Base-by-base conservation (phyloP, 176 grass and related monocot species). In the Avena insularis region DNA sequence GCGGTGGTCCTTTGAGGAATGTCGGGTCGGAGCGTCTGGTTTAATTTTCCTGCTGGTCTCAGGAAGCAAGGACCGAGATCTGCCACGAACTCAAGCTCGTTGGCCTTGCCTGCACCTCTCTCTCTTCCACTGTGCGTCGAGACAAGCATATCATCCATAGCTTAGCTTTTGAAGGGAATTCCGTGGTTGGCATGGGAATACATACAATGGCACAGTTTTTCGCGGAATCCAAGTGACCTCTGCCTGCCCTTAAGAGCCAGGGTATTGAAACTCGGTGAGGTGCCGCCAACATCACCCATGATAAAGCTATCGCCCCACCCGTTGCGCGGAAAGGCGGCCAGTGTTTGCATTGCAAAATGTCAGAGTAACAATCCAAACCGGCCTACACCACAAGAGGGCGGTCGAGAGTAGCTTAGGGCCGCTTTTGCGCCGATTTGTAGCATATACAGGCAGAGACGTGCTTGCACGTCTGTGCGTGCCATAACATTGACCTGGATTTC, bases 381-480 rank as follows among this genome's bases (percentile, higher is more conserved):
- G 62, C 79, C 79, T 82, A 53, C 20, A 62, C 36, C 17, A 81
- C 76, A 73, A 45, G 46, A 23, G 16, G 38, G 21, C 76, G 6
- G 6, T 13, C 33, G 33, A 75, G 35, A 75, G 53, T 45, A 66
- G 82, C 7, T 19, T 31, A 75, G 23, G 47, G 48, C n/a, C 17
- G 79, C 61, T 80, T 54, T 57, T 73, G 29, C 75, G 19, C 46
- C 77, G 71, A 68, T 89, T 85, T 75, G 45, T 71, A 71, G 68
- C 40, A 43, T 43, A 13, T 29, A 31, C 47, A 53, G 31, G 47
- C 47, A 51, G 48, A 21, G 56, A 31, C 72, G 69, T 59, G 82
- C 17, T 67, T 67, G 63, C 64, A 67, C 64, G 29, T 16, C 33
- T 67, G 47, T 45, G 69, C 12, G 49, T 21, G 73, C 74, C 75